Base-by-base conservation (phyloP, 2,329 filamentous ascomycete species). In the Macrophomina tecta region DNA sequence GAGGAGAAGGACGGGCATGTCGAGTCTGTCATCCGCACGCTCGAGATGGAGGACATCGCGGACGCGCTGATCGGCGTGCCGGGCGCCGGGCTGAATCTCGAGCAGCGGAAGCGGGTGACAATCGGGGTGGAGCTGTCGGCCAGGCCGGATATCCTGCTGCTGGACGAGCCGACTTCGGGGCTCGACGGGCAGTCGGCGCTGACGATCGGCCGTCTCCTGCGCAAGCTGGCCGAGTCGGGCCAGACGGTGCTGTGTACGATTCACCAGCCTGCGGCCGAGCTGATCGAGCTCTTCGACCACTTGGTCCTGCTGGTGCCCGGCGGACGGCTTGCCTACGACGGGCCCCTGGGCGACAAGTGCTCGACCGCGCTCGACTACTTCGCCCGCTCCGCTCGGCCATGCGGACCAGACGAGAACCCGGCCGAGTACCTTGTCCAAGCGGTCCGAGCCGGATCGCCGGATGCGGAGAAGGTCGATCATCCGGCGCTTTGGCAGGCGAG, bases 101-200 rank as follows among this genome's bases (percentile, higher is more conserved):
- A 91, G 75, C 87, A 91, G 75, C 83, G 87, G 67, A 92, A 92
- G 77, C 83, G 89, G 61, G 80, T 91, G 8, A 91, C 90, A 0
- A 92, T 92, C 67, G 90, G 89, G 69, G 89, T 91, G 7, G 90
- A 92, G 73, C 79, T 92, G 14, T 89, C 89, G 7, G 89, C 90
- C 1, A 87, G 90, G 73, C 90, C 90, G 0, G 84, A 84, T 68
- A 80, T 89, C 0, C 77, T 89, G 0, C 82, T 90, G 1, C 90
- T 89, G 8, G 87, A 89, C 63, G 87, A 89, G 71, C 88, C 62
- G 3, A 73, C 72, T 72, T 49, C 53, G 11, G 63, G 63, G 6
- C 63, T 65, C 8, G 63, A 65, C 40, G 53, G 49, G 8, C 51
- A 77, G 91, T n/a, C 34, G 4, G 74, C 86, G 82, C 60, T 86